Percentiles rank a stretch among this genome's conserved stretches.
Evolutionary conservation across 441 rosid genomes (phyloP).

Genomic region (Syzygium syzygioides): DNA sequence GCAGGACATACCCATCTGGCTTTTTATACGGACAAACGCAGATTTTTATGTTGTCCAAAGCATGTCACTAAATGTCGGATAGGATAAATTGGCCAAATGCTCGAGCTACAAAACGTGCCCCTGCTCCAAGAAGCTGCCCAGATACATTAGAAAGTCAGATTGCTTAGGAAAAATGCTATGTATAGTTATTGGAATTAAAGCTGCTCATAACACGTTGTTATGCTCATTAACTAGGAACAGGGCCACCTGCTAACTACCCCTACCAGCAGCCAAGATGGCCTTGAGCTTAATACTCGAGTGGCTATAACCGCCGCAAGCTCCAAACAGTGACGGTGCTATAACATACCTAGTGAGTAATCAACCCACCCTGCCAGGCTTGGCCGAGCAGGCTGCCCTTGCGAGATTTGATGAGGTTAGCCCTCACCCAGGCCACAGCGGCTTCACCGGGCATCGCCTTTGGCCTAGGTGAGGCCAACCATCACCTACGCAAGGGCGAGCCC

Average conservation of each 20-base stretch:
- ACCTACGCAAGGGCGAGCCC: no score
- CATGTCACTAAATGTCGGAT: neutral
- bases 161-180: neutral
- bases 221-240: no score
- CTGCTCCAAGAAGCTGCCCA: neutral
- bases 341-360: neutral
- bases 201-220: neutral
- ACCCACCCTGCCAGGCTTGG: no score
- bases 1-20: neutral
- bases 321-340: neutral
- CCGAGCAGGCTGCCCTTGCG: no score
- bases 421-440: no score
- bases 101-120: neutral
- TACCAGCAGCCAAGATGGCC: neutral
- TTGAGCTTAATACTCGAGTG: neutral
- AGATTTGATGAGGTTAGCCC: no score
- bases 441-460: no score
- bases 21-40: neutral
- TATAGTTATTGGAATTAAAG: neutral
- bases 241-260: neutral
- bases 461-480: no score
- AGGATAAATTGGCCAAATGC: neutral
- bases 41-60: neutral
- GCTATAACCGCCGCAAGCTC: neutral
- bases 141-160: neutral